Conservation (phyloP, 305 asterid species). For the Rubia peregrina region DNA sequence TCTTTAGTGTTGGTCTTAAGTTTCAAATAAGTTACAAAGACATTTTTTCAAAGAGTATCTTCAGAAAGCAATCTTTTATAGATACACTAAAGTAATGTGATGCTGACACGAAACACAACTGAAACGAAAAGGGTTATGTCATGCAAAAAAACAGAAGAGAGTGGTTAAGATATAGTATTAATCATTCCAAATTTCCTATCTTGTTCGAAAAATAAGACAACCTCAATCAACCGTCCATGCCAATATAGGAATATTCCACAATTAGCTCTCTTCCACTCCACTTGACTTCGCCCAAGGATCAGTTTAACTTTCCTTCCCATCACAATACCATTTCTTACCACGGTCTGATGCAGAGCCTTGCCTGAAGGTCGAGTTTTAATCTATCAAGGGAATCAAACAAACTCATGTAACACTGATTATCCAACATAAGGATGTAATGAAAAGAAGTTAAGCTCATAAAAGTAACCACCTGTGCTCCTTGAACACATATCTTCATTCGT, state of each 20-base stretch:
- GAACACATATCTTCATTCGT: slow-evolving; percentile 65
- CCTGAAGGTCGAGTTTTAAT: slow-evolving; percentile 58
- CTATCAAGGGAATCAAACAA: slow-evolving; percentile 27
- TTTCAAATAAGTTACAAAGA: neutral
- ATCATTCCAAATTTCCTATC: neutral
- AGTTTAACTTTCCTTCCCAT: slow-evolving; percentile 47
- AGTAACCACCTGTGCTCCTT: slow-evolving; percentile 50
- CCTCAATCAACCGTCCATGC: slow-evolving; percentile 88
- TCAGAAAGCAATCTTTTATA: neutral
- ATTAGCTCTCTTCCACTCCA: slow-evolving; percentile 68
- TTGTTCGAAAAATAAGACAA: slow-evolving; percentile 14
- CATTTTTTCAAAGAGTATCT: neutral
- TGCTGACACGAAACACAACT: neutral
- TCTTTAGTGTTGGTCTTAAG: neutral
- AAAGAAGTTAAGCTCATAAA: slow-evolving; percentile 1
- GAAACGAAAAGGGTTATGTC: neutral
- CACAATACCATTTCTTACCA: slow-evolving; percentile 38
- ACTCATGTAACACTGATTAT: neutral
- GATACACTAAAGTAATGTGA: neutral
- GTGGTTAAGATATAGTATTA: neutral
- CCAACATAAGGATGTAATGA: neutral
- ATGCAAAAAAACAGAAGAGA: neutral
- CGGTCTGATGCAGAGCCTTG: slow-evolving; percentile 52
- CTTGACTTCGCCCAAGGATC: slow-evolving; percentile 54
- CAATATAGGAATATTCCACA: slow-evolving; percentile 72